Evolutionary conservation across 2,329 filamentous ascomycete species (phyloP), one percentile per base, ranked within the genome.

Genomic region (Colletotrichum sp.): DNA sequence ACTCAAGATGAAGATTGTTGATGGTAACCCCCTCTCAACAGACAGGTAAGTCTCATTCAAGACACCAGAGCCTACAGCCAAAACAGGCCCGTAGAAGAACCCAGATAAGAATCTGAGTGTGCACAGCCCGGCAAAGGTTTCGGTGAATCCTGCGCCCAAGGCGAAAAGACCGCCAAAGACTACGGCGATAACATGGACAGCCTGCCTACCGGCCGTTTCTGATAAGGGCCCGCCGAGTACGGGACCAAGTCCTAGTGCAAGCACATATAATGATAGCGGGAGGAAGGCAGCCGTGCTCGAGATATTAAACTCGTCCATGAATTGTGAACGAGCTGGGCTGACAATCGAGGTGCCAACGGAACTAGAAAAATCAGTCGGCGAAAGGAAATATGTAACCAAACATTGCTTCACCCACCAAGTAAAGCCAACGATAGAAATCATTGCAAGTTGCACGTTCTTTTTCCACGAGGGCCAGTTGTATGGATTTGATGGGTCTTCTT

Each of bases 211-310:
- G 52, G 89, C 83, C 0, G 86, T 88, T 80, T 93, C 92, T 66
- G 89, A 91, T 1, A 93, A 79, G 0, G 92, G 92, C 0, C 91
- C 90, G 9, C 89, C 90, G 18, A 92, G 76, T 68, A 93, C 83
- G 16, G 93, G 92, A 0, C 92, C 92, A 18, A 93, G 84, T 7
- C 85, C 90, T 1, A 94, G 86, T 2, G 91, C 92, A 10, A 93
- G 82, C 5, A 92, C 88, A 81, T 92, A 94, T 10, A 92, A 81
- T 0, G 92, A 89, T 1, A 94, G 82, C 0, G 90, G 89, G 1
- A 93, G 83, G 22, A 94, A 84, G 2, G 92, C 89, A 9, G 87
- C 85, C 2, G 90, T 92, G 70, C 87, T 86, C 13, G 86, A 87
- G 16, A 93, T 86, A 60, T 86, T 78, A 80, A 94, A 94, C 7